These are phyloP conservation scores for Kregervanrija pseudodelftensis DNA, from an alignment of 805 yeast genomes.

Conservation along the genomic window DNA sequence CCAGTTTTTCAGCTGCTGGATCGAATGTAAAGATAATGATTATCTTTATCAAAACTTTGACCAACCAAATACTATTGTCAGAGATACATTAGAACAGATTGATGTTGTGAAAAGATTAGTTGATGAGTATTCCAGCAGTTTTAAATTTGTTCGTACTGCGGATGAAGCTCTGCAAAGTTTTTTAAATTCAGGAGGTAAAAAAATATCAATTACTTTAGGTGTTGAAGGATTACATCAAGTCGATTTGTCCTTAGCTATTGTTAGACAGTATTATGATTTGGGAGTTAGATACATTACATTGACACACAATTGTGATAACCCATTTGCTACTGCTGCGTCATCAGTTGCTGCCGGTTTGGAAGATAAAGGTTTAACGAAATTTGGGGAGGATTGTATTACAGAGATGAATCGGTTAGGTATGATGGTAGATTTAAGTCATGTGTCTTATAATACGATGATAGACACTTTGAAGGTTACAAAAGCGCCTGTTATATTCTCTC, in stretches of 20 bases:
- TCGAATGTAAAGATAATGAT: slow-evolving; percentile 38
- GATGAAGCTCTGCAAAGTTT: slow-evolving; percentile 35
- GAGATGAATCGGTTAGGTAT: slow-evolving; percentile 51
- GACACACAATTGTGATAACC: slow-evolving; percentile 51
- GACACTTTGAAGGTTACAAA: slow-evolving; percentile 34
- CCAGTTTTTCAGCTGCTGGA: slow-evolving; percentile 45
- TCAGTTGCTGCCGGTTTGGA: slow-evolving; percentile 37
- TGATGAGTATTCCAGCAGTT: slow-evolving; percentile 30
- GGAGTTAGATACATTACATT: slow-evolving; percentile 50
- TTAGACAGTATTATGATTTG: slow-evolving; percentile 40
- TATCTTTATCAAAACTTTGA: slow-evolving; percentile 38
- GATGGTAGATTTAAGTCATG: slow-evolving; percentile 48
- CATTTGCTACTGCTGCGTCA: slow-evolving; percentile 50
- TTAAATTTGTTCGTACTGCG: slow-evolving; percentile 35
- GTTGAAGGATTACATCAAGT: slow-evolving; percentile 50
- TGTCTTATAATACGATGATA: slow-evolving; percentile 42
- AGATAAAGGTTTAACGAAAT: slow-evolving; percentile 38
- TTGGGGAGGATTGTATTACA: slow-evolving; percentile 33
- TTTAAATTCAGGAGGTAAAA: slow-evolving; percentile 15
- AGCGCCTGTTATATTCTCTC: slow-evolving; percentile 46
- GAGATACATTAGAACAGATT: slow-evolving; percentile 49
- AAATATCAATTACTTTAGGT: slow-evolving; percentile 43
- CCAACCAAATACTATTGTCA: slow-evolving; percentile 34
- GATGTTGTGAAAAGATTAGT: slow-evolving; percentile 42
- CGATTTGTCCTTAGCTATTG: slow-evolving; percentile 41